A percentile compares a stretch with the other conserved stretches of the same genome.
Evolutionary conservation across 495 filamentous ascomycete species (phyloP).

Genomic region (Annulohypoxylon moriforme): DNA sequence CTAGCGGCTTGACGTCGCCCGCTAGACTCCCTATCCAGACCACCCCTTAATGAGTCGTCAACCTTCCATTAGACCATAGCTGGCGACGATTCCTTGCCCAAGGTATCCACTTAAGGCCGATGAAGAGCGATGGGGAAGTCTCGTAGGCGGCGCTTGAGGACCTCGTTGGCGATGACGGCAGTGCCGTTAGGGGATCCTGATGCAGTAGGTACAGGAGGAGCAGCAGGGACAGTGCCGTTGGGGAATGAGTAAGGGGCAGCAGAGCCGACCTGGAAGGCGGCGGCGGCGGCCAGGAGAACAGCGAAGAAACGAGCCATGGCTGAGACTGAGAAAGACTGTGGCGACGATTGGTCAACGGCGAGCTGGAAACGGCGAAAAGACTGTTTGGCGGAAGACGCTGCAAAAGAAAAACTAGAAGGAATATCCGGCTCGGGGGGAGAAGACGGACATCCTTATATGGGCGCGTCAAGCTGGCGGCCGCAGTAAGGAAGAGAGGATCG

Average conservation of each 20-base stretch:
- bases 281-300: constrained; percentile 44
- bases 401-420: constrained; percentile 1
- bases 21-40: constrained; percentile 13
- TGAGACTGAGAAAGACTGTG: constrained; percentile 19
- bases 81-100: not conserved
- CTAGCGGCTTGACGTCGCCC: constrained; percentile 31
- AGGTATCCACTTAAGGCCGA: constrained; percentile 37
- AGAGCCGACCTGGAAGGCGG: constrained; percentile 44
- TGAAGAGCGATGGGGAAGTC: constrained; percentile 46
- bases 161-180: constrained; percentile 8
- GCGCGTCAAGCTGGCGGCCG: constrained; percentile 1
- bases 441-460: constrained; percentile 37
- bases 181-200: constrained; percentile 25
- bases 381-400: constrained; percentile 26
- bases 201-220: constrained; percentile 6
- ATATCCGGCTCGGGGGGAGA: constrained; percentile 16
- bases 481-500: constrained; percentile 28
- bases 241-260: constrained; percentile 42
- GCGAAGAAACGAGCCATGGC: constrained; percentile 47
- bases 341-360: constrained; percentile 18
- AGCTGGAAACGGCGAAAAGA: constrained; percentile 19
- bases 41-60: constrained; percentile 12
- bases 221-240: constrained; percentile 34
- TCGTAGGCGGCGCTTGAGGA: constrained; percentile 40
- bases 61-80: constrained; percentile 4